Conservation (phyloP, 106 monocot species). For the Dendrobium huoshanense region DNA sequence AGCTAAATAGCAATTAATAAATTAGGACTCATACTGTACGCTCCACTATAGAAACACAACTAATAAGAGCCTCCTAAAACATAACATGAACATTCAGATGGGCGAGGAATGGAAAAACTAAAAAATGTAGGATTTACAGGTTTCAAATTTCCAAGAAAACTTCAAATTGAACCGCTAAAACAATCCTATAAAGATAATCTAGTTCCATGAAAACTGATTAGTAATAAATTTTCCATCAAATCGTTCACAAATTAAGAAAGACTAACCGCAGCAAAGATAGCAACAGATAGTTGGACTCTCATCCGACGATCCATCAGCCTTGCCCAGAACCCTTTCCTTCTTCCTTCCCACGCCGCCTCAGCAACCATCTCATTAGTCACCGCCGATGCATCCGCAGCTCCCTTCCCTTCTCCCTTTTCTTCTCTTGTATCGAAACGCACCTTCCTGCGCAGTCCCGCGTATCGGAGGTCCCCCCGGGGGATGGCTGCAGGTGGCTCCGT, state of each 20-base stretch:
- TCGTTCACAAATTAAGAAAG: background rate
- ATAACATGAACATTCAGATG: background rate
- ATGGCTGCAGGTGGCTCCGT: background rate
- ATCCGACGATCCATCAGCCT: background rate
- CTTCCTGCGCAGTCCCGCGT: conserved; percentile 30
- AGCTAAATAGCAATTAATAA: too few relatives aligned
- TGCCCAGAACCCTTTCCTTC: background rate
- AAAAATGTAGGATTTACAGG: background rate
- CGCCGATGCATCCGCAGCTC: background rate
- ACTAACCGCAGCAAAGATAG: background rate
- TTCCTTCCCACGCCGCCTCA: background rate
- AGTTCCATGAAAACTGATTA: background rate
- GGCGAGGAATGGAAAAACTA: background rate
- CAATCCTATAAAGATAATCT: background rate
- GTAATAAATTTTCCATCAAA: too few relatives aligned
- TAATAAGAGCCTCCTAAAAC: too few relatives aligned
- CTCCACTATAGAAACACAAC: too few relatives aligned
- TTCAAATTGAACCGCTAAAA: background rate
- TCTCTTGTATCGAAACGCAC: conserved; percentile 19
- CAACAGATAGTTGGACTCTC: background rate
- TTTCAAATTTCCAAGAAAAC: background rate
- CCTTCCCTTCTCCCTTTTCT: background rate
- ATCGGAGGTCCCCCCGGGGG: conserved; percentile 21
- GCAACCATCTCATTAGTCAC: background rate
- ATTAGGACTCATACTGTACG: too few relatives aligned